Conservation (phyloP, 2,329 filamentous ascomycete genomes). For the Sarocladiaceae sp. region DNA sequence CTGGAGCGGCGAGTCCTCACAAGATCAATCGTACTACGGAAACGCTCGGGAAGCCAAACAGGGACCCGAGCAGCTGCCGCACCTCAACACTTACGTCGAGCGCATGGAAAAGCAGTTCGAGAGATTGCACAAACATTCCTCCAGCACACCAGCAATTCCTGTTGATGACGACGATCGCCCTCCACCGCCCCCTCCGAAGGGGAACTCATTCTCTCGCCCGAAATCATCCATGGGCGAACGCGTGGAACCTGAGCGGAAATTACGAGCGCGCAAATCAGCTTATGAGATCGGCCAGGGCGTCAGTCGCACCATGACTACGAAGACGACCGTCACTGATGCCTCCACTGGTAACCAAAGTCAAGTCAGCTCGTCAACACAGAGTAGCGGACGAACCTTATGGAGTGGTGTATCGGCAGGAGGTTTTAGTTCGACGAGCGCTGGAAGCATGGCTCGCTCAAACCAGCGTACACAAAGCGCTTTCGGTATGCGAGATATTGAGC, state of each 20-base stretch:
- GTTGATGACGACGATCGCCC: constrained; percentile 44
- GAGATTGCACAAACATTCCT: constrained; percentile 59
- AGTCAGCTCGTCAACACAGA: constrained; percentile 70
- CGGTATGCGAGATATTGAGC: constrained; percentile 53
- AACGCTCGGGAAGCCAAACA: constrained; percentile 39
- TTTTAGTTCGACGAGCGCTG: constrained; percentile 92
- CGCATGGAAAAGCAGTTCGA: constrained; percentile 83
- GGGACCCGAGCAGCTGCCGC: constrained; percentile 50
- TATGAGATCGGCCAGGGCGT: constrained; percentile 72
- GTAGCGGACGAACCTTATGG: constrained; percentile 85
- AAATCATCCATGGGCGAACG: constrained; percentile 54
- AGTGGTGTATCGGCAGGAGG: constrained; percentile 86
- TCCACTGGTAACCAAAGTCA: constrained; percentile 69
- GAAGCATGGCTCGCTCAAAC: constrained; percentile 80
- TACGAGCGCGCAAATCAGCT: constrained; percentile 67
- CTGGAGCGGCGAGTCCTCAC: constrained; percentile 50
- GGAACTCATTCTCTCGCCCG: constrained; percentile 45
- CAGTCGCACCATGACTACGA: constrained; percentile 79
- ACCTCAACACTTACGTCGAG: constrained; percentile 82
- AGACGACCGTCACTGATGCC: constrained; percentile 77
- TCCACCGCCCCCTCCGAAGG: constrained; percentile 61
- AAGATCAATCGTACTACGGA: constrained; percentile 37
- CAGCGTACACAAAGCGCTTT: constrained; percentile 61
- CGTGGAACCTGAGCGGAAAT: constrained; percentile 36
- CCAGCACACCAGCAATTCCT: constrained; percentile 30